phyloP scores from a whole-genome alignment of 768 basidiomycete genomes.

The Nidula microcarpa region DNA sequence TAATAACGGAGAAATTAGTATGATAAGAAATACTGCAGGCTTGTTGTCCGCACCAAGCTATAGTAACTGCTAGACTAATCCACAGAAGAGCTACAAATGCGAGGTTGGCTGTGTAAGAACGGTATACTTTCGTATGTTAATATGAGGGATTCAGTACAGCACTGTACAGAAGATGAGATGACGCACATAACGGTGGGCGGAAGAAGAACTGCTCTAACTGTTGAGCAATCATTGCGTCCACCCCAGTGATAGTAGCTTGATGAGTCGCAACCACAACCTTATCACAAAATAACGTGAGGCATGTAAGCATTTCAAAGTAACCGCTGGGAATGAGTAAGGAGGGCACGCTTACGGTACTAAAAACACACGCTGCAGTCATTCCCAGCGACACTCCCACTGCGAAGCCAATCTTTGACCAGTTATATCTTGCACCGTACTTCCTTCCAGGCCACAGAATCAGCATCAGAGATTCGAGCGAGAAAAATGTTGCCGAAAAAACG shows the following conservation, averaged over 20 bases:
- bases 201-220: conserved; percentile 14
- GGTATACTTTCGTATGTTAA: conserved; percentile 16
- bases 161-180: neutral
- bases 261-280: conserved; percentile 24
- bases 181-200: conserved; percentile 22
- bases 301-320: too few relatives aligned
- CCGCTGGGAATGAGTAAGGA: too few relatives aligned
- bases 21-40: too few relatives aligned
- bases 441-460: conserved; percentile 28
- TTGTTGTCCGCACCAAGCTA: conserved; percentile 15
- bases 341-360: conserved; percentile 23
- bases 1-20: too few relatives aligned
- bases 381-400: conserved; percentile 21
- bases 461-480: conserved; percentile 32
- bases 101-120: conserved; percentile 22
- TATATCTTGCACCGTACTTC: conserved; percentile 26
- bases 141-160: neutral
- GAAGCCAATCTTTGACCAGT: conserved; percentile 11
- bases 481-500: conserved; percentile 28
- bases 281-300: neutral
- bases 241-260: conserved; percentile 20
- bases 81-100: conserved; percentile 28
- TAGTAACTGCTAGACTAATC: conserved; percentile 22
- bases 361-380: conserved; percentile 19
- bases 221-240: conserved; percentile 8